These are phyloP conservation scores for Globisporangium parvum DNA, from an alignment of 352 stramenopile genomes.

Conservation along the genomic window DNA sequence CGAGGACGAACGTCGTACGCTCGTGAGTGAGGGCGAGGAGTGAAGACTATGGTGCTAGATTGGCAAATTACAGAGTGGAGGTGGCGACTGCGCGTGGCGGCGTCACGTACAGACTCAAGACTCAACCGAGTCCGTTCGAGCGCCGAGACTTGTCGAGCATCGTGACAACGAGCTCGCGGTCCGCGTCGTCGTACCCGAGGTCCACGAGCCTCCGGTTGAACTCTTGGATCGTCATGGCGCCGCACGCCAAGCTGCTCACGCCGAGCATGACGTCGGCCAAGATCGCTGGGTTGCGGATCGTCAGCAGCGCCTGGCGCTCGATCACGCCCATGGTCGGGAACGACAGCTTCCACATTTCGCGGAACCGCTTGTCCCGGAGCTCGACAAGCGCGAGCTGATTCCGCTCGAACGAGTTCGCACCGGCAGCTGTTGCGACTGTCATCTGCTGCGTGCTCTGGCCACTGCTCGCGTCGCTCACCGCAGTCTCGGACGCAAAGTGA, in stretches of 20 bases:
- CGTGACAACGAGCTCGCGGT: slow-evolving; percentile 49
- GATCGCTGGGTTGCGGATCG: slow-evolving; percentile 56
- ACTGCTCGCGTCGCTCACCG: slow-evolving; percentile 26
- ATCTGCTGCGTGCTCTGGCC: slow-evolving; percentile 14
- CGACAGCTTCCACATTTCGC: slow-evolving; percentile 66
- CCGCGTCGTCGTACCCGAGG: slow-evolving; percentile 49
- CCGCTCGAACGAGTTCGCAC: slow-evolving; percentile 5
- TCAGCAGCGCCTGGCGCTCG: slow-evolving; percentile 49
- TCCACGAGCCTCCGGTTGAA: slow-evolving; percentile 54
- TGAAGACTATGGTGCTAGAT: background rate
- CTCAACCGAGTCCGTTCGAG: slow-evolving; percentile 6
- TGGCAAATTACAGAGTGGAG: slow-evolving; percentile 12
- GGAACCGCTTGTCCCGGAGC: slow-evolving; percentile 44
- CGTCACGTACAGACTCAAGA: background rate
- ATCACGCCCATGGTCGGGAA: slow-evolving; percentile 72
- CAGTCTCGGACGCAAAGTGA: slow-evolving; percentile 48
- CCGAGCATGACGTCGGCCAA: slow-evolving; percentile 77
- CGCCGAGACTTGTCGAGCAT: slow-evolving; percentile 48
- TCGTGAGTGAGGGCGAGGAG: background rate
- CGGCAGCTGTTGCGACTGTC: slow-evolving; percentile 36
- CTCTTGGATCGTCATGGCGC: slow-evolving; percentile 43
- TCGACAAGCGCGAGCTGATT: slow-evolving; percentile 21
- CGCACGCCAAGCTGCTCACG: slow-evolving; percentile 68
- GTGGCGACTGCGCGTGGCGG: background rate
- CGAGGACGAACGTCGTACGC: no score